phyloP scores from a whole-genome alignment of 257 asterid genomes.

The Solanum appendiculatum region DNA sequence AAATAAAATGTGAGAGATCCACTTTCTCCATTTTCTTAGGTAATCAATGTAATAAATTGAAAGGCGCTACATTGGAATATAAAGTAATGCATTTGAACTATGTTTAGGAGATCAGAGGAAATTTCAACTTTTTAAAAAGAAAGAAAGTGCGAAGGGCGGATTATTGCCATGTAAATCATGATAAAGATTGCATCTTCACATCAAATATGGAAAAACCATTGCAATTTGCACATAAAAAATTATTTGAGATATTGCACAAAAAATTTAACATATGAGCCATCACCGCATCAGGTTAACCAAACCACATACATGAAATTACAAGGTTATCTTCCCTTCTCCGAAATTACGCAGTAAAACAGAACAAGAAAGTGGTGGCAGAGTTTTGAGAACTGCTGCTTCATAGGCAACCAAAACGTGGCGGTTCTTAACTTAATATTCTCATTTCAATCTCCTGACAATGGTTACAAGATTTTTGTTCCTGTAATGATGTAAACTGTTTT shows the following conservation, averaged over 20 bases:
- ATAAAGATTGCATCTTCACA: not conserved
- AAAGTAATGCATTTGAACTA: not conserved
- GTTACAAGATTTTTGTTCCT: no score
- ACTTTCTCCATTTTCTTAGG: not conserved
- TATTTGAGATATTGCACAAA: not conserved
- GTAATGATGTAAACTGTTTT: no score
- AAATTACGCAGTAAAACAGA: not conserved
- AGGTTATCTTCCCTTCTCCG: not conserved
- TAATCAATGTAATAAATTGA: not conserved
- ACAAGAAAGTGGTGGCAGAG: not conserved
- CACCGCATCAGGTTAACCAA: not conserved
- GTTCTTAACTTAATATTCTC: no score
- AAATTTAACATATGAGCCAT: not conserved
- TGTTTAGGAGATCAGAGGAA: not conserved
- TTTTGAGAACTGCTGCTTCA: not conserved
- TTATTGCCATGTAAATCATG: not conserved
- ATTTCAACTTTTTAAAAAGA: not conserved
- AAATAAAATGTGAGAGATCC: not conserved
- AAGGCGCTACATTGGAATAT: not conserved
- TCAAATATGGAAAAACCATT: not conserved
- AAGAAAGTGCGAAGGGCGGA: not conserved
- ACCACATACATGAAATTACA: not conserved
- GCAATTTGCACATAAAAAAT: not conserved
- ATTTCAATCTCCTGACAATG: not conserved
- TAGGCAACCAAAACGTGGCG: not conserved